phyloP scores from a whole-genome alignment of 164 flowering plant species.

The Chimonanthus praecox region DNA sequence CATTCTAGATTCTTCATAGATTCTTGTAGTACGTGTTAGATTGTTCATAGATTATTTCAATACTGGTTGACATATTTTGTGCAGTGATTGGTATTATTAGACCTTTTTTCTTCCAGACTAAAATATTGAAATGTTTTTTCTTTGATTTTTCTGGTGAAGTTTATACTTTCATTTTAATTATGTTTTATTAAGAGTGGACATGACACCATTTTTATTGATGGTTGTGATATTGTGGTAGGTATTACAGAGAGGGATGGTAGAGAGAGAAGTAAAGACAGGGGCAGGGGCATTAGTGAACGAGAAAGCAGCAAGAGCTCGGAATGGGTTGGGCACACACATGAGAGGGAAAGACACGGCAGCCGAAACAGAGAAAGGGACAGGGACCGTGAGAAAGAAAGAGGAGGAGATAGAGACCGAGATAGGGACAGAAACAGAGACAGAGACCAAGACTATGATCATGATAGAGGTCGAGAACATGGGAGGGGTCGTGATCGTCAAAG shows the following conservation, averaged over 20 bases:
- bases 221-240: conserved; percentile 21
- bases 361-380: conserved; percentile 57
- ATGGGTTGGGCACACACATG: conserved; percentile 28
- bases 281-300: conserved; percentile 48
- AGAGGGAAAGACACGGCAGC: conserved; percentile 50
- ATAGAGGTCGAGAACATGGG: not conserved
- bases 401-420: conserved; percentile 5
- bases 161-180: too few relatives aligned
- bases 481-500: not conserved
- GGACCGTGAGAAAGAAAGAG: conserved; percentile 21
- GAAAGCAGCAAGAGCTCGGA: conserved; percentile 33
- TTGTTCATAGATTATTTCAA: not conserved
- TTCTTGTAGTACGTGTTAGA: not conserved
- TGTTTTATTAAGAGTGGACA: too few relatives aligned
- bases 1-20: not conserved
- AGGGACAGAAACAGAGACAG: conserved; percentile 37
- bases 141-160: too few relatives aligned
- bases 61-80: not conserved
- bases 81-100: not conserved
- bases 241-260: conserved; percentile 51
- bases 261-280: conserved; percentile 73
- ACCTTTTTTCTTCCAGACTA: too few relatives aligned
- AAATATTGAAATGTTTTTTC: too few relatives aligned
- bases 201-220: not conserved
- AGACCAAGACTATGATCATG: conserved; percentile 12